These are phyloP conservation scores for Mucor irregularis DNA, from an alignment of 371 early-diverging fungal genomes.

Conservation along the genomic window DNA sequence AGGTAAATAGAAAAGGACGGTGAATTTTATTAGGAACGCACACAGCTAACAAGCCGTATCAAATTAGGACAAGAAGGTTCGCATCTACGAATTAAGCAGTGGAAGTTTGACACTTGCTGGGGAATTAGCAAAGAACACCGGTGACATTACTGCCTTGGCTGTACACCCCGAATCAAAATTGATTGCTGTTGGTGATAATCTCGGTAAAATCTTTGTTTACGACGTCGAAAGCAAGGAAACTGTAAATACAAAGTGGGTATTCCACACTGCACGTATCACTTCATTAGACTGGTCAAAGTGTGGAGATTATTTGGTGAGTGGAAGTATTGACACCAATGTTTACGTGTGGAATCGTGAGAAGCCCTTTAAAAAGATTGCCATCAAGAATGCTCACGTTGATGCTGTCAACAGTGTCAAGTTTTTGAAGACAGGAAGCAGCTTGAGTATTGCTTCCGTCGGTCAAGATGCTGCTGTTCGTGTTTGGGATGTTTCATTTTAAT, in stretches of 20 bases:
- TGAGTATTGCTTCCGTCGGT: slow-evolving; percentile 69
- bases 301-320: slow-evolving; percentile 75
- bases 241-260: slow-evolving; percentile 79
- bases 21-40: not conserved
- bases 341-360: slow-evolving; percentile 87
- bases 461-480: slow-evolving; percentile 84
- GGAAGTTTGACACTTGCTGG: slow-evolving; percentile 18
- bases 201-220: slow-evolving; percentile 81
- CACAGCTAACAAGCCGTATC: not conserved
- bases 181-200: slow-evolving; percentile 83
- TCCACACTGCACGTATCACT: slow-evolving; percentile 88
- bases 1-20: slow-evolving; percentile 46
- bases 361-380: slow-evolving; percentile 74
- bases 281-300: slow-evolving; percentile 79
- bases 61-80: slow-evolving; percentile 54
- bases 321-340: slow-evolving; percentile 87
- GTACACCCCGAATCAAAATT: slow-evolving; percentile 72
- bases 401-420: slow-evolving; percentile 77
- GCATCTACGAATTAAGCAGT: slow-evolving; percentile 33
- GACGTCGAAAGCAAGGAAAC: slow-evolving; percentile 58
- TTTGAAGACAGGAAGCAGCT: slow-evolving; percentile 51
- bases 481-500: slow-evolving; percentile 51
- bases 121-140: slow-evolving; percentile 54
- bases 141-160: slow-evolving; percentile 75
- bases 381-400: slow-evolving; percentile 85